Evolutionary conservation across 2,329 filamentous ascomycete species (phyloP), one percentile per base, ranked within the genome.

Genomic region (Aspergillus vadensis): DNA sequence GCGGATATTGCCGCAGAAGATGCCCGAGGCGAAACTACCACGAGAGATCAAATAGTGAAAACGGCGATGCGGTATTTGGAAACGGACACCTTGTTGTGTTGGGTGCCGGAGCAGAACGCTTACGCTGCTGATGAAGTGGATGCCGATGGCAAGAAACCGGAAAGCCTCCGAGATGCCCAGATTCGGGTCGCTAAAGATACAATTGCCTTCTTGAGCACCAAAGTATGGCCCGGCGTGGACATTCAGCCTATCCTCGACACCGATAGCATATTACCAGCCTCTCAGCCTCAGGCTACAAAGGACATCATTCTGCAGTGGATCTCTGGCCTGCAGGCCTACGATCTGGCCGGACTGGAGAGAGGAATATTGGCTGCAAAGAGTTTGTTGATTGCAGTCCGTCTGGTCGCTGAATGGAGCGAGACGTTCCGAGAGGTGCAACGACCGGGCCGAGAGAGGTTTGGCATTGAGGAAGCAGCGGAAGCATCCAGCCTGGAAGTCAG

Each of bases 1-100:
- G 77, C 94, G 30, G 94, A 98, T 72, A 91, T 98, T 58, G 82
- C 82, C 51, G 82, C 82, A 19, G 89, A 92, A 67, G 91, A 96
- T 66, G 74, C 73, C 0, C 65, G 76, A 9, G 82, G 81, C 3
- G 75, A 81, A 41, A 73, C 70, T 15, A 80, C 81, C 23, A 82
- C 90, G 39, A 84, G 93, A 38, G 74, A 83, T 0, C 80, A 84
- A 43, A 87, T 97, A 50, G 79, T 89, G 15, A 81, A 80, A 17
- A 88, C 86, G 64, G 79, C 95, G 55, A 85, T 98, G 83, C 86
- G 90, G 50, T 98, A 98, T 76, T 84, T 99, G 25, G 88, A 92
- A 69, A 98, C 95, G 1, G 95, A 99, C 78, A 93, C 91, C 0
- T 80, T 98, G 38, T 86, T 99, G 1, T 98, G 94, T 84, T 97